Evolutionary conservation across 768 basidiomycete species (phyloP), one percentile per base, ranked within the genome.

Genomic region (Mycena latifolia): DNA sequence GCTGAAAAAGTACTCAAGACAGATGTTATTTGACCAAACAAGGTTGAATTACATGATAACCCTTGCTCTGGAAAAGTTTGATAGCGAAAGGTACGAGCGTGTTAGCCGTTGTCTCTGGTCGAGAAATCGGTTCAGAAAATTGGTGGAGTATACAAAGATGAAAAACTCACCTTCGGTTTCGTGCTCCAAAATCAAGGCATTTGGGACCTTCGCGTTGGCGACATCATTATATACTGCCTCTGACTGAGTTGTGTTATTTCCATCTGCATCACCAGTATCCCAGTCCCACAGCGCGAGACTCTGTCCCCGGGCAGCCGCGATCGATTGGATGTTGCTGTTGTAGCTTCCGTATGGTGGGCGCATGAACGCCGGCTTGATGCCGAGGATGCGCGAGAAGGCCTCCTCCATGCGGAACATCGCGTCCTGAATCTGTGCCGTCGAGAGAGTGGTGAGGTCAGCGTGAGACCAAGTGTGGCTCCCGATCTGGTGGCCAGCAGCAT

Each of bases 381-480:
- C 2, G 79, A 81, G 72, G 71, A 80, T 82, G 25, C 35, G 39
- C 25, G 55, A 63, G 25, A 66, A 54, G 8, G n/a, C 29, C 33
- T 29, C 37, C 27, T 82, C 79, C 27, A 78, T 75, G 27, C 75
- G 77, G 72, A 73, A 76, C 73, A 82, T 79, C 55, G 79, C 77
- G 48, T 77, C 71, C 47, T 79, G 69, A 28, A 81, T 70, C 69
- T 82, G 71, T 31, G 77, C 76, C 72, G 71, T 71, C 6, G 69
- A 72, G 20, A 82, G 76, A 1, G 67, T 72, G 3, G 73, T 67
- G 6, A 85, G 4, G n/a, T n/a, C n/a, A n/a, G n/a, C n/a, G n/a
- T n/a, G n/a, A n/a, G n/a, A n/a, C n/a, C n/a, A n/a, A n/a, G 84
- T 84, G 62, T 85, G 84, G 37, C 82, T 83, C 7, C 76, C 82